phyloP scores from a whole-genome alignment of 1,284 basidiomycete genomes.

The Rhodotorula glutinis region DNA sequence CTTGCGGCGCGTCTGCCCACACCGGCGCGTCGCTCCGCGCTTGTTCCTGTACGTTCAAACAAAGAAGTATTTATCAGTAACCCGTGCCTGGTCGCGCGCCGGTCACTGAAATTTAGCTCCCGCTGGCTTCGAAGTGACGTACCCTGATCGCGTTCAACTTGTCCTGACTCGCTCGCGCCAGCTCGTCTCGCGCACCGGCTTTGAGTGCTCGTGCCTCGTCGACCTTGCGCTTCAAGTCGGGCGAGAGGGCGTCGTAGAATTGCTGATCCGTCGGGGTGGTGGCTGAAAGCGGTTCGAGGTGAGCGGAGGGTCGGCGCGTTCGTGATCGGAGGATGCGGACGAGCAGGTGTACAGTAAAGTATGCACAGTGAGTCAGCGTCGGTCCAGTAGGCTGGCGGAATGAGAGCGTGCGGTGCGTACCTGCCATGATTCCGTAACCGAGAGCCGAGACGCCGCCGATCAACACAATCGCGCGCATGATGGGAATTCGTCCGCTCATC shows the following conservation, averaged over 20 bases:
- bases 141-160: conserved; percentile 22
- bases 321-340: not conserved
- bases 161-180: conserved; percentile 2
- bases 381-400: too few species aligned
- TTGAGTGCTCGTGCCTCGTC: conserved; percentile 20
- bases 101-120: not conserved
- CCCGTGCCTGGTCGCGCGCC: not conserved
- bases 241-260: conserved; percentile 35
- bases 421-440: conserved; percentile 36
- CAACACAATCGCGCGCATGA: conserved; percentile 29
- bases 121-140: not conserved
- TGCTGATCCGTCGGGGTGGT: conserved; percentile 37
- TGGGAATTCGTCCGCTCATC: conserved; percentile 37
- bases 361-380: not conserved
- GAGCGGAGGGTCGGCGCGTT: not conserved
- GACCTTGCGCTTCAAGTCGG: conserved; percentile 37
- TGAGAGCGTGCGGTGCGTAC: too few species aligned
- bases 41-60: not conserved
- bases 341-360: not conserved
- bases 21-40: conserved; percentile 21
- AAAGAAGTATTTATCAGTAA: not conserved
- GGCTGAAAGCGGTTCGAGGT: conserved; percentile 4
- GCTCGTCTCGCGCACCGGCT: conserved; percentile 14
- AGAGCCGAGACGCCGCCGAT: conserved; percentile 24
- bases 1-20: conserved; percentile 11